Conservation (phyloP, 2,329 filamentous ascomycete species). For the Aspergillus fischeri region DNA sequence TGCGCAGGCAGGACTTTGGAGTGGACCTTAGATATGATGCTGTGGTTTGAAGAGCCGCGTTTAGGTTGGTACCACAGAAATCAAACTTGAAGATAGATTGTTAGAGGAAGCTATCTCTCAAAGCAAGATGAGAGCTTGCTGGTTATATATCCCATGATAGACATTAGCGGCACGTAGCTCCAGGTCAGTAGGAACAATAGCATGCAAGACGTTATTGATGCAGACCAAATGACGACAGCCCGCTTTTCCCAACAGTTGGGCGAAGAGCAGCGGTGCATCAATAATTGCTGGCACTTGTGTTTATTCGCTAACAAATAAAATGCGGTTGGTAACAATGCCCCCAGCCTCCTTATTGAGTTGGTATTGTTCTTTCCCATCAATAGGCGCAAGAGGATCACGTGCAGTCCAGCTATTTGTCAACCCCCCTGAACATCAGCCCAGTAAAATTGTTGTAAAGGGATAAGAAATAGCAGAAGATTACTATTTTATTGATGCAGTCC, state of each 20-base stretch:
- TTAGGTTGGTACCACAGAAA: neutral
- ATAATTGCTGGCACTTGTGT: constrained; percentile 1
- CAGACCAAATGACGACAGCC: neutral
- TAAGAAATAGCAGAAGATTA: neutral
- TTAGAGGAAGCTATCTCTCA: neutral
- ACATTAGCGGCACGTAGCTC: neutral
- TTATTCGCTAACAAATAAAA: neutral
- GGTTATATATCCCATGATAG: neutral
- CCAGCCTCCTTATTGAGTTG: constrained; percentile 4
- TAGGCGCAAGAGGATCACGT: constrained; percentile 17
- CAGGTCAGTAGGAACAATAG: neutral
- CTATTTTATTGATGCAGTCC: neutral
- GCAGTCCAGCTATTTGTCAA: neutral
- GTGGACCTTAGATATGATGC: neutral
- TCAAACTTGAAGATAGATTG: neutral
- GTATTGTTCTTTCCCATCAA: constrained; percentile 21
- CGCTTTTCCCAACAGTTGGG: neutral
- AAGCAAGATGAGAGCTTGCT: neutral
- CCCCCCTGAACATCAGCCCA: neutral
- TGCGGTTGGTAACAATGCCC: constrained; percentile 9
- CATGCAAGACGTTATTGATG: neutral
- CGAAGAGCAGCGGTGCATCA: neutral
- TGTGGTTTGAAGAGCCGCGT: neutral
- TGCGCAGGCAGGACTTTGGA: neutral
- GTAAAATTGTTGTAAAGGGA: neutral